Base-by-base conservation (phyloP, 75 land plant genomes). In the Larix kaempferi region DNA sequence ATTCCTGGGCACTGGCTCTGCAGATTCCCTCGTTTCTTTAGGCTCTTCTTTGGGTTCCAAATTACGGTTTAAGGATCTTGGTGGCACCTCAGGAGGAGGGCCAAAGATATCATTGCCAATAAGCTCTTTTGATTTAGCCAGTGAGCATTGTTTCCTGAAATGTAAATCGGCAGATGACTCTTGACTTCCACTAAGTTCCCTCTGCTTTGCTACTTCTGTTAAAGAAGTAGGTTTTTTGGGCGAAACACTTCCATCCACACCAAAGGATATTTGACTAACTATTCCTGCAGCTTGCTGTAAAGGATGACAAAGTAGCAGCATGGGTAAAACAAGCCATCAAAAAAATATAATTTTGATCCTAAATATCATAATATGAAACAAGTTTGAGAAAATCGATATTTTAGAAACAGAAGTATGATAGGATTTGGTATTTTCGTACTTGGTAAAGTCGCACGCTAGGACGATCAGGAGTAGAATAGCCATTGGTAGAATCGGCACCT, bases 151-250 rank as follows among this genome's bases (percentile, higher is more conserved):
- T 81, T 85, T 89, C 61, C 82, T 84, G 77, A 73, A 62, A 62
- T 78, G 85, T 10, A 75, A 14, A 8, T 95, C 98, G 21, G 86
- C 57, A 12, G 85, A 85, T 62, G 84, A 82, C 69, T 89, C 88
- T 13, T 81, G 55, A 15, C 83, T 91, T n/a, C 98, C 98, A 84
- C 97, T 95, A 11, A 95, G 87, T 81, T 95, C 98, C 41, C 84
- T 83, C 88, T 94, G 99, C 77, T 96, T 96, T 64, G 98, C 99
- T 22, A 96, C 94, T 83, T 96, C 99, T 17, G 92, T 80, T 7
- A 96, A 21, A 17, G 97, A 84, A 22, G 85, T 83, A 25, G 97
- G 93, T 84, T 94, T 94, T 80, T 92, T 96, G 1, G 94, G 94
- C 52, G 97, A 84, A 17, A 90, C 67, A 76, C 76, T 77, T 59